Base-by-base conservation (phyloP, 352 stramenopile genomes). In the Globisporangium iwayamae region DNA sequence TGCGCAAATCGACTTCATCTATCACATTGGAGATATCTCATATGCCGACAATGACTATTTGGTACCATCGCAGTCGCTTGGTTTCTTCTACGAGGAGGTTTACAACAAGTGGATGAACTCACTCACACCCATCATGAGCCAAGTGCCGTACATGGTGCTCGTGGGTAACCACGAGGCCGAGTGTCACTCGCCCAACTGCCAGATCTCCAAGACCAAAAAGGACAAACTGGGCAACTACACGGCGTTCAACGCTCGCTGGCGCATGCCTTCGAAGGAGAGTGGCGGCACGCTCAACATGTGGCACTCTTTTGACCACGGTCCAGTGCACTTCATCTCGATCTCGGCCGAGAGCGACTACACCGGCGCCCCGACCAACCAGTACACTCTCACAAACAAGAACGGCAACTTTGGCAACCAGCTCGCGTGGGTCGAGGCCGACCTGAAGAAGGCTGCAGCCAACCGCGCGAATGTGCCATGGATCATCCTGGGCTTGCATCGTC, bases 81-180 rank as follows among this genome's bases (percentile, higher is more conserved):
- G 79, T 0, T 96, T 96, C 75, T 90, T 90, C 62, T 96, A 94
- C 72, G 88, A 96, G 51, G 75, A 94, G 50, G 79, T 83, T 4
- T 97, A 83, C 71, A 93, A 97, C 71, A 75, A 83, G 63, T 96
- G 76, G 74, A 91, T 96, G 81, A 84, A 87, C 61, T 60, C 71
- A 55, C 58, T 94, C 39, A 67, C 72, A 32, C 70, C 79, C 1
- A 48, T 82, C 53, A 88, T 85, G 78, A 69, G 54, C 16, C 32
- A 69, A 10, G 60, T 89, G 43, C 86, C 90, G 22, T 96, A 94
- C 76, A 96, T 96, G 87, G 82, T 91, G 9, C 30, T 78, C 3
- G 73, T 86, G 1, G 89, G 89, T 20, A 97, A 97, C 70, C 90
- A 96, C 70, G 90, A 97, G 57, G 85, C 86, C 9, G 87, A 97